Conservation (phyloP, 352 stramenopile species). For the Albugo laibachii region DNA sequence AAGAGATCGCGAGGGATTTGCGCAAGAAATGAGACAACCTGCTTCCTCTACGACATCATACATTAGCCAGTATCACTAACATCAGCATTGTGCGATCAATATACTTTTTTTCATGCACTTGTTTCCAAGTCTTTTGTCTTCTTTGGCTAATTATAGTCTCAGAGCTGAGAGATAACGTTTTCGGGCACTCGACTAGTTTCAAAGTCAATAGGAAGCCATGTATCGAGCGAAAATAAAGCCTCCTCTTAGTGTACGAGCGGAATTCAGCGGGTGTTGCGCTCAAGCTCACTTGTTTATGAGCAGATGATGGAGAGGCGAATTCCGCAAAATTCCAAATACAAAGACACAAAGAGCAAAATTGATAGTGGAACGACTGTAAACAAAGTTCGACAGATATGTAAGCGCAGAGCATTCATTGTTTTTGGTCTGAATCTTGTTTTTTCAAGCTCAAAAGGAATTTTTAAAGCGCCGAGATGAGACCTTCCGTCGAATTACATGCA, state of each 20-base stretch:
- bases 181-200: too few relatives aligned
- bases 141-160: too few relatives aligned
- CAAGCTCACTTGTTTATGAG: not conserved
- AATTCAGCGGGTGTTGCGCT: too few relatives aligned
- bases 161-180: too few relatives aligned
- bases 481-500: constrained; percentile 43
- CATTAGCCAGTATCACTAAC: too few relatives aligned
- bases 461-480: constrained; percentile 63
- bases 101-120: too few relatives aligned
- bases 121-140: too few relatives aligned
- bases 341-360: constrained; percentile 61
- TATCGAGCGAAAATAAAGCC: too few relatives aligned
- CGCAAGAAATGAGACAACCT: constrained; percentile 52
- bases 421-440: not conserved
- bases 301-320: constrained; percentile 68
- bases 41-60: not conserved
- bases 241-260: too few relatives aligned
- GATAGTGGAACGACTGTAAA: constrained; percentile 49
- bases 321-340: constrained; percentile 54
- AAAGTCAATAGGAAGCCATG: too few relatives aligned
- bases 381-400: constrained; percentile 64
- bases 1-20: constrained; percentile 49
- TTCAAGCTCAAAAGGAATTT: constrained; percentile 49
- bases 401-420: constrained; percentile 1
- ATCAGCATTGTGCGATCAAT: too few relatives aligned